phyloP scores from a whole-genome alignment of 176 grass and related monocot species.

The Raddia guianensis region DNA sequence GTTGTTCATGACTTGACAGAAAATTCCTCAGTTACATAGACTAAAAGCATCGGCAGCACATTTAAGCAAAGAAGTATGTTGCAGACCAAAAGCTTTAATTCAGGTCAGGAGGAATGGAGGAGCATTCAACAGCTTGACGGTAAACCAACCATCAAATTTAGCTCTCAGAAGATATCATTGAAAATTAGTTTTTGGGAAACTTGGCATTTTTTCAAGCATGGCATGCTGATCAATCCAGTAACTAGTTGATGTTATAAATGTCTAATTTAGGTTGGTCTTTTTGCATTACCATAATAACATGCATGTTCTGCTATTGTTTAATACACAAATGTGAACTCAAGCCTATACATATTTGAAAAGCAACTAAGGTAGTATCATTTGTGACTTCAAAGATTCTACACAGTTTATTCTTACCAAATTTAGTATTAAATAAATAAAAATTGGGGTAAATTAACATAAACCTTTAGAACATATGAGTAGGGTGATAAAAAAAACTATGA shows the following conservation, averaged over 20 bases:
- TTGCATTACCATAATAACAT: neutral
- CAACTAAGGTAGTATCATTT: too few species aligned
- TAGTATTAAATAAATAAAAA: neutral
- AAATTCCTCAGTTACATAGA: neutral
- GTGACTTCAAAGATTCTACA: neutral
- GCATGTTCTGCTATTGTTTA: neutral
- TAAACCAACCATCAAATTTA: neutral
- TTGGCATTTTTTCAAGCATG: neutral
- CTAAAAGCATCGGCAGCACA: neutral
- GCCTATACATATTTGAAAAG: neutral
- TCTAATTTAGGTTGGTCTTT: constrained; percentile 12
- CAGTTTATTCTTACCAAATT: neutral
- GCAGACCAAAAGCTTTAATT: constrained; percentile 4
- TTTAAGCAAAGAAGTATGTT: neutral
- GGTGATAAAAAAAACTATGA: neutral
- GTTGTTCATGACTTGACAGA: neutral
- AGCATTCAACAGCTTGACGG: neutral
- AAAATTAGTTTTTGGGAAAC: neutral
- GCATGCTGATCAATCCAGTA: neutral
- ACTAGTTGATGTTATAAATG: neutral
- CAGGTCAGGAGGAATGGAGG: neutral
- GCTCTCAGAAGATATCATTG: neutral
- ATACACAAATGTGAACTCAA: neutral
- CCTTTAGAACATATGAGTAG: neutral
- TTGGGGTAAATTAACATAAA: neutral